phyloP scores from a whole-genome alignment of 257 asterid genomes.

The Schizonepeta tenuifolia region DNA sequence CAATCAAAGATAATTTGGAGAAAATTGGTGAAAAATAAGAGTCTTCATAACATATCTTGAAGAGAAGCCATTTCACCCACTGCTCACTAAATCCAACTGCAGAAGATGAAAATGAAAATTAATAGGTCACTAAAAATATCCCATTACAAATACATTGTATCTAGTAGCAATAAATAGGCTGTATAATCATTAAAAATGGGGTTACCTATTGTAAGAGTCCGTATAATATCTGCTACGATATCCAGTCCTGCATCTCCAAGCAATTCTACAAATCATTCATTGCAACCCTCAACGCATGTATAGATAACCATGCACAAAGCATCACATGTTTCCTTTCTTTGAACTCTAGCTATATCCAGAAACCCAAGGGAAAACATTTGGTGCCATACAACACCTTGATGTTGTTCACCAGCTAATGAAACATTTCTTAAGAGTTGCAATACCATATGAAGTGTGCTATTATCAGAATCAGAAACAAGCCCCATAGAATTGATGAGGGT shows the following conservation, averaged over 20 bases:
- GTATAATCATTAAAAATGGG: not conserved
- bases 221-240: constrained; percentile 49
- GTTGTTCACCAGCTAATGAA: constrained; percentile 72
- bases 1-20: constrained; percentile 46
- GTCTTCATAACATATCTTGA: constrained; percentile 60
- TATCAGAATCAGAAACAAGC: constrained; percentile 45
- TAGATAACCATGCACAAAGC: constrained; percentile 79
- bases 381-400: constrained; percentile 62
- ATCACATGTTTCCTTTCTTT: constrained; percentile 62
- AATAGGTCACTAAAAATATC: not conserved
- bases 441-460: constrained; percentile 46
- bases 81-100: constrained; percentile 72
- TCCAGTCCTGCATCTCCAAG: constrained; percentile 54
- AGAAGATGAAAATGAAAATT: constrained; percentile 22
- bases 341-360: constrained; percentile 60
- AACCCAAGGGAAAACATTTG: constrained; percentile 58
- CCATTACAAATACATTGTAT: not conserved
- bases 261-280: constrained; percentile 43
- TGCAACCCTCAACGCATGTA: constrained; percentile 57
- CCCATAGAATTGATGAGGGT: constrained; percentile 43
- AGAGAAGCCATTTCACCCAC: constrained; percentile 70
- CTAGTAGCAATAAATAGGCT: not conserved
- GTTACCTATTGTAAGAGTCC: constrained; percentile 65
- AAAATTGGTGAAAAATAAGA: constrained; percentile 46
- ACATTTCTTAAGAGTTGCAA: constrained; percentile 87